Percentiles rank a stretch among this genome's conserved stretches.
phyloP scores from a whole-genome alignment of 768 basidiomycete species.

The Xerocomellus intermedius region DNA sequence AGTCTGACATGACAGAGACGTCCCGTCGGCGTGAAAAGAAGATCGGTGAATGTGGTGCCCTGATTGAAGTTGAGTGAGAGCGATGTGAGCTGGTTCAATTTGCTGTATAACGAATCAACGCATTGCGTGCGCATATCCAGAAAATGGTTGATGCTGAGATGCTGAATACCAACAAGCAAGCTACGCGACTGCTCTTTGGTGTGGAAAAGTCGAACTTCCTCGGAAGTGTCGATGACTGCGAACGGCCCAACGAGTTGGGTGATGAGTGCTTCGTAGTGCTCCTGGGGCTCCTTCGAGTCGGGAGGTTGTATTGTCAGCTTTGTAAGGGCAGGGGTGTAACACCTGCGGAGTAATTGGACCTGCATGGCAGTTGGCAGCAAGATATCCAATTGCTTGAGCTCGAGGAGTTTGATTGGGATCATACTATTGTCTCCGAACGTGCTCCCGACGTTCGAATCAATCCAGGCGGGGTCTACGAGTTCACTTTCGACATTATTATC shows the following conservation, averaged over 20 bases:
- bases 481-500: too few relatives aligned
- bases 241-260: background rate
- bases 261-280: too few relatives aligned
- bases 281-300: accelerated
- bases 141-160: background rate
- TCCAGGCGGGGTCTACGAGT: too few relatives aligned
- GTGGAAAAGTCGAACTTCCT: background rate
- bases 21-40: background rate
- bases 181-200: background rate
- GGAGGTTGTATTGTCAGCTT: background rate
- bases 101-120: background rate
- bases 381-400: background rate
- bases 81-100: background rate
- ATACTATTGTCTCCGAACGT: too few relatives aligned
- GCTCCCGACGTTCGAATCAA: too few relatives aligned
- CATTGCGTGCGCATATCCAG: background rate
- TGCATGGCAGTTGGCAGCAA: background rate
- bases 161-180: background rate
- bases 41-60: background rate
- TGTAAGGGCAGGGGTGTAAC: background rate
- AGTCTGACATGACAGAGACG: background rate
- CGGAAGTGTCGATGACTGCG: background rate
- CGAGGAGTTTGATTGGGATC: background rate
- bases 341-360: background rate
- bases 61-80: background rate